These are phyloP conservation scores for Acephala macrosclerotiorum DNA, from an alignment of 2,329 filamentous ascomycete genomes.

Conservation along the genomic window DNA sequence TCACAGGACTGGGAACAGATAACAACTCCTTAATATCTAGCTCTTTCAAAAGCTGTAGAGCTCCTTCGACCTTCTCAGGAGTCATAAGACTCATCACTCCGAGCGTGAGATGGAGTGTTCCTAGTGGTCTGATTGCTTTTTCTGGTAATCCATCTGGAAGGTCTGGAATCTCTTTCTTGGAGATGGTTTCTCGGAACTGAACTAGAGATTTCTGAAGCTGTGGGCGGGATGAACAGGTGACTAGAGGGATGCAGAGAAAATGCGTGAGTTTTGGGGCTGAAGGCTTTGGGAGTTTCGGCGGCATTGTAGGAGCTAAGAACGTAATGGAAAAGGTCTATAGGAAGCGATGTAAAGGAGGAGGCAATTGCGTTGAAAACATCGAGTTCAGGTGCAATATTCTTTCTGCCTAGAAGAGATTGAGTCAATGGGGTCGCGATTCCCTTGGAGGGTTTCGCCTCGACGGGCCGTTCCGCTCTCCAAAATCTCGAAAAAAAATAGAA, in stretches of 20 bases:
- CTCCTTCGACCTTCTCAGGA: slow-evolving; percentile 55
- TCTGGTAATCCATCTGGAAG: slow-evolving; percentile 60
- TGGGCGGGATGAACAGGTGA: slow-evolving; percentile 64
- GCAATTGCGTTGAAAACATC: background rate
- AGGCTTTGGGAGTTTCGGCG: slow-evolving; percentile 2
- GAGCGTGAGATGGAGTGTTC: slow-evolving; percentile 85
- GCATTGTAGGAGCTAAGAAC: background rate
- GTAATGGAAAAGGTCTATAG: background rate
- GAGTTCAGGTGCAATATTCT: background rate
- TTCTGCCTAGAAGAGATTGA: background rate
- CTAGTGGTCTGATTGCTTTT: slow-evolving; percentile 76
- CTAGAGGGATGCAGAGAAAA: slow-evolving; percentile 79
- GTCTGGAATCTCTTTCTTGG: slow-evolving; percentile 43
- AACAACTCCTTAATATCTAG: slow-evolving; percentile 53
- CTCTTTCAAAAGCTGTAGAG: slow-evolving; percentile 51
- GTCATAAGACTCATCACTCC: slow-evolving; percentile 80
- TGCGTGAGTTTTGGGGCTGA: slow-evolving; percentile 64
- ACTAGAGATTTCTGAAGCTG: slow-evolving; percentile 71
- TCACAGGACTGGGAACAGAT: background rate
- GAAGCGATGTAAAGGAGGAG: background rate
- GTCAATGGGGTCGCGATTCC: background rate
- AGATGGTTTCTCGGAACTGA: slow-evolving; percentile 57
- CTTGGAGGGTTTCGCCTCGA: background rate
- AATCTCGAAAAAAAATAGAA: background rate
- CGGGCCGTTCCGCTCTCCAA: background rate